Base-by-base conservation (phyloP, 208 protist species). In the Leishmania tropica region DNA sequence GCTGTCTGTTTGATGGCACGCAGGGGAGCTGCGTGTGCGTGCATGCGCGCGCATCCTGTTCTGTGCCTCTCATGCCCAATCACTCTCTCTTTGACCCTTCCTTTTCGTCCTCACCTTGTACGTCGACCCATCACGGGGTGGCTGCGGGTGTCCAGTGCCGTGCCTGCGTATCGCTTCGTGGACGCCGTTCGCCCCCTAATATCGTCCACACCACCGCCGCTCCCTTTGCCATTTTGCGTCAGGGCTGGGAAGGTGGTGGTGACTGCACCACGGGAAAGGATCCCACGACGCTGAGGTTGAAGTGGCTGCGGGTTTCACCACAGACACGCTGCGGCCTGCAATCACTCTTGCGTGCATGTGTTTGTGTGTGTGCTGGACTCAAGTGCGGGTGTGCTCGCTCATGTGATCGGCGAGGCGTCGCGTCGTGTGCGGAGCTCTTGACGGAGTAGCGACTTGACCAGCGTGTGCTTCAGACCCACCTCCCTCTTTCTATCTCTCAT, bases 291-390 rank as follows among this genome's bases (percentile, higher is more conserved):
- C 45, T 51, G 40, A 51, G 68, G 28, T 13, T 2, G 42, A 24
- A 10, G 68, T n/a, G 68, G 68, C 40, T 47, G 37, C 24, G 35
- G 19, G n/a, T 3, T 48, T 73, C 68, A n/a, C 31, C 15, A 73
- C 68, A 53, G 68, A 42, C 45, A 42, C 37, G n/a, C 24, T 51
- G 19, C 28, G 68, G 8, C 28, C 40, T n/a, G 40, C 37, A 37
- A 67, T 67, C 60, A 67, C 60, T n/a, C n/a, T 67, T 37, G n/a
- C n/a, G 11, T 67, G n/a, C 65, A 35, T 71, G 65, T 71, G 65
- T 13, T 62, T 21, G 51, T 54, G 51, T 54, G 51, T 54, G 62
- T n/a, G 62, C n/a, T 40, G n/a, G n/a, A 62, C 56, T 21, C 51
- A 65, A 13, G 56, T 67, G 75, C 56, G 51, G 21, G 75, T 70